Base-by-base conservation (phyloP, 768 basidiomycete genomes). In the Boletellus ananas region DNA sequence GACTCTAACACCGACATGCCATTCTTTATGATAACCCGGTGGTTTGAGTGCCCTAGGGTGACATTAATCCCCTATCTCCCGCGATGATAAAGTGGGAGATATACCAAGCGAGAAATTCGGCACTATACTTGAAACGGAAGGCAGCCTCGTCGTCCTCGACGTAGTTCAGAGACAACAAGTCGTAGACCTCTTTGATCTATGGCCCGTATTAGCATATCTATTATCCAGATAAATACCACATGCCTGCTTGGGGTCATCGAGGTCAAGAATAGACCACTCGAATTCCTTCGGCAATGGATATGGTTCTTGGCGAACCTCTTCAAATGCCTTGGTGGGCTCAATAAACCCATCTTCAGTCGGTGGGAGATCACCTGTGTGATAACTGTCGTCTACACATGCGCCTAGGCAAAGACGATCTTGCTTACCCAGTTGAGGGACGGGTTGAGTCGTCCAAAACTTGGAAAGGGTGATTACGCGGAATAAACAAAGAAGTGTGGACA, bases 391-490 rank as follows among this genome's bases (percentile, higher is more conserved):
- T 18, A 56, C 17, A 43, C 14, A 20, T 34, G 39, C 14, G 6
- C 31, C n/a, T 29, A 29, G 27, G 45, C 16, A 10, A 25, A 17
- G 38, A n/a, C 13, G 12, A 47, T 38, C 16, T 40, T 29, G 21
- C 67, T 58, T 61, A 84, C 89, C 88, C 48, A 82, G 70, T 62
- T 94, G 91, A n/a, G 92, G 89, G 7, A 99, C 96, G 3, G 96
- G 96, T 68, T 99, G 96, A 6, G 95, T 98, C 31, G 76, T 82
- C 96, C 96, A 98, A 71, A 99, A 99, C 94, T 92, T 60, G 20
- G 12, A 45, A 29, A 49, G 9, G 21, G 21, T 21, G 21, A 54
- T 47, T 49, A 57, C 45, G 50, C 29, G 52, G 40, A 20, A 43
- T 45, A 34, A n/a, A 58, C 44, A 34, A 43, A 14, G 14, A 27